These are phyloP conservation scores for Fusarium burgessii DNA, from an alignment of 2,329 filamentous ascomycete genomes.

Conservation along the genomic window DNA sequence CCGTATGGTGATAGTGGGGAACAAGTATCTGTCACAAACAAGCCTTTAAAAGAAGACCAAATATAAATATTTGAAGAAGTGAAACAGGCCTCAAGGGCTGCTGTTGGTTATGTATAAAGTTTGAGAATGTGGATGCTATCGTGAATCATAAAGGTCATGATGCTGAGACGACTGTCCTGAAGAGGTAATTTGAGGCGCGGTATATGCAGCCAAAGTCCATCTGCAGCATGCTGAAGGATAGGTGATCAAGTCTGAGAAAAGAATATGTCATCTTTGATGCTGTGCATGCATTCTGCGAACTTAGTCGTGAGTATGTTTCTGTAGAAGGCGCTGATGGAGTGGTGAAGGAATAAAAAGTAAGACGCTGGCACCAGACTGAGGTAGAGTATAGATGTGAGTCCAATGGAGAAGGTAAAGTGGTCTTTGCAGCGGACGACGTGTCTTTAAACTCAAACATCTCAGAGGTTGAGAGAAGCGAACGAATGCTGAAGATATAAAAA, in stretches of 20 bases:
- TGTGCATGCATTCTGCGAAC: no score
- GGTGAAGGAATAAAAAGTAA: no score
- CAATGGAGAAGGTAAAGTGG: no score
- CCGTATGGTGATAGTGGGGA: no score
- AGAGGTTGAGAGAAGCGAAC: not conserved
- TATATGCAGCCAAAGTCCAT: rapidly evolving
- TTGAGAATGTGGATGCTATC: not conserved
- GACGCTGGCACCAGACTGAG: no score
- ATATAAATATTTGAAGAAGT: no score
- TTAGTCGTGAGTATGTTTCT: no score
- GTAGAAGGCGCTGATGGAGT: no score
- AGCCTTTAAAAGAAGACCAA: not conserved
- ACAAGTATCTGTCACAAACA: not conserved
- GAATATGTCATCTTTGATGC: not conserved
- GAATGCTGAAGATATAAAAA: not conserved
- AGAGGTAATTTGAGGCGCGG: rapidly evolving
- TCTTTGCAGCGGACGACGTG: no score
- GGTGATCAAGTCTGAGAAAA: no score
- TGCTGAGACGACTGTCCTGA: rapidly evolving
- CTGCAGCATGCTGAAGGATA: not conserved
- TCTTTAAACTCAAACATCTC: no score
- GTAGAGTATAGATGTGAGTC: no score
- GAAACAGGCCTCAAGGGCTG: rapidly evolving
- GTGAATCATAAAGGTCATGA: rapidly evolving
- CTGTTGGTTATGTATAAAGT: rapidly evolving